Conservation (phyloP, 495 filamentous ascomycete genomes). For the Annulohypoxylon moriforme region DNA sequence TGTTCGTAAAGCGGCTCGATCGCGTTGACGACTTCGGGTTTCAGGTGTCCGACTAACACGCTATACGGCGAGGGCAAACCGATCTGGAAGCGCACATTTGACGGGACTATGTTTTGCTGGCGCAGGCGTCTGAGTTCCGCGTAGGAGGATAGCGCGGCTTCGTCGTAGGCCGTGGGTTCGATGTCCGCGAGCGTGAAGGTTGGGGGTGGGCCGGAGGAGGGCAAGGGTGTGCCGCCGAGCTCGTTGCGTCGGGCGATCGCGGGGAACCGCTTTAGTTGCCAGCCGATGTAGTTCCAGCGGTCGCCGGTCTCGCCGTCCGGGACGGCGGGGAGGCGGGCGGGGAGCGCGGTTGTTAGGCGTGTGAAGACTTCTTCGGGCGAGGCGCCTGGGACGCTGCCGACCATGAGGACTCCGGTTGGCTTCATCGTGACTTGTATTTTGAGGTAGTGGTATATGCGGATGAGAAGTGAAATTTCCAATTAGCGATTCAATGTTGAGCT, state of each 20-base stretch:
- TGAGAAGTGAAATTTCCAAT: constrained; percentile 18
- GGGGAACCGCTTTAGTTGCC: constrained; percentile 50
- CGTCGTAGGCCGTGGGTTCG: constrained; percentile 50
- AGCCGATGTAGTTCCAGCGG: constrained; percentile 51
- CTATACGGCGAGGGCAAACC: constrained; percentile 51
- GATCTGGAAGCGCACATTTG: constrained; percentile 54
- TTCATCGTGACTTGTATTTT: constrained; percentile 30
- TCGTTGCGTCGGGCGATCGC: constrained; percentile 22
- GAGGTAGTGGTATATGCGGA: constrained; percentile 7
- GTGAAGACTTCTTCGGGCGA: constrained; percentile 49
- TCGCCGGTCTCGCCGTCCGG: constrained; percentile 59
- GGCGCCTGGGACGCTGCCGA: constrained; percentile 53
- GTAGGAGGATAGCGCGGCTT: constrained; percentile 53
- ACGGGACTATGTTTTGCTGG: constrained; percentile 45
- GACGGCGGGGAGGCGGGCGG: constrained; percentile 49
- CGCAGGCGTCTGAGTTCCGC: constrained; percentile 46
- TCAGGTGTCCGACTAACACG: constrained; percentile 44
- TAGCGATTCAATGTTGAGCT: no score
- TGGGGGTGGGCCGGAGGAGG: constrained; percentile 11
- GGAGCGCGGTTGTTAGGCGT: constrained; percentile 39
- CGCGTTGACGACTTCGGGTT: constrained; percentile 42
- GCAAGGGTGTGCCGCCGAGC: constrained; percentile 28
- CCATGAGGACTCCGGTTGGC: constrained; percentile 44
- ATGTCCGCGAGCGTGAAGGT: constrained; percentile 49
- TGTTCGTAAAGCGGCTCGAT: constrained; percentile 57